Base-by-base conservation (phyloP, 192 early-diverging fungal genomes). In the Coemansia sp. region DNA sequence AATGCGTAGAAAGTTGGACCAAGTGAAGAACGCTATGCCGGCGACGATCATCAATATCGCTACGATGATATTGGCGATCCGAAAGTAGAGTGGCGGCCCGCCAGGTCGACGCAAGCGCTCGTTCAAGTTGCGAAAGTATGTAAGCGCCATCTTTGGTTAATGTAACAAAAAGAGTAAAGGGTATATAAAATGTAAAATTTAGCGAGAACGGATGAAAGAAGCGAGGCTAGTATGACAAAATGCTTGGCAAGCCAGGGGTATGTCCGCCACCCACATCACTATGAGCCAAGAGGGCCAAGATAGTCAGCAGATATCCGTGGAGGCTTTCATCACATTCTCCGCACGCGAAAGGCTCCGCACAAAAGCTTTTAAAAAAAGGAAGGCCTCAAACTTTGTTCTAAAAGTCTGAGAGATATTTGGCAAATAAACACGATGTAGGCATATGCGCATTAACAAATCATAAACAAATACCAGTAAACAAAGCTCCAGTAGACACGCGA, bases 51-150 rank as follows among this genome's bases (percentile, higher is more conserved):
- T 78, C 70, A 83, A 68, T 2, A 70, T 51, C 2, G 80, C 69
- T 10, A 83, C 76, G 10, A 83, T 52, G 2, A 83, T 43, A 49
- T 83, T 83, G 55, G 76, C 52, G 2, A 78, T 22, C 18, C 80
- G 76, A 65, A 83, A 83, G 70, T 75, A 75, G 59, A 78, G 69
- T 5, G 80, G 80, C 41, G 80, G 80, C 6, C 80, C 80, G 60
- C 80, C 80, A n/a, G 80, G 80, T 52, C 60, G 66, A 38, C 69
- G 70, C 51, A 83, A 64, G 18, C 80, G 76, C 62, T 68, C 73
- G 15, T 70, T 67, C 20, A 83, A 62, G 54, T 78, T 65, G 29
- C 42, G 57, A 63, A 83, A 78, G 65, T 78, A 78, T 0, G 66
- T 65, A 24, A 73, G 67, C n/a, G 64, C 68, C 79, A 82, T 78